These are phyloP conservation scores for Salvia hispanica DNA, from an alignment of 257 asterid species.

Conservation along the genomic window DNA sequence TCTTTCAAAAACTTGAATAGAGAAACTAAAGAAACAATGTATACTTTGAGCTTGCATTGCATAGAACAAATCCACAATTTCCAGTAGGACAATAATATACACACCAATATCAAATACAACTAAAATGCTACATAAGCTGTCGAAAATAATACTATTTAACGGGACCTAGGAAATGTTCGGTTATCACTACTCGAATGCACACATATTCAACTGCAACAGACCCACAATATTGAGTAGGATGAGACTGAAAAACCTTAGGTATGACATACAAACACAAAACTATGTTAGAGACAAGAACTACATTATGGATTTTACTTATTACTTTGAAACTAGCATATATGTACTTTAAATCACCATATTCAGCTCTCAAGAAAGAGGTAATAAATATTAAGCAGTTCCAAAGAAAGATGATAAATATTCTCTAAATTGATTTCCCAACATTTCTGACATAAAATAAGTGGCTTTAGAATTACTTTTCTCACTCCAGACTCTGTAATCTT, in stretches of 20 bases:
- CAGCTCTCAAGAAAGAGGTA: background rate
- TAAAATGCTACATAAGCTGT: too few species aligned
- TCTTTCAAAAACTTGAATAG: too few species aligned
- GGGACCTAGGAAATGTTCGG: too few species aligned
- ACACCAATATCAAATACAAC: too few species aligned
- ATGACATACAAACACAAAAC: background rate
- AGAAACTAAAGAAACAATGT: too few species aligned
- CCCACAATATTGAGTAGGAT: background rate
- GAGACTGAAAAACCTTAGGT: background rate
- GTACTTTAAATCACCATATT: background rate
- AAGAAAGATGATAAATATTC: background rate
- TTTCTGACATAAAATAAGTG: background rate
- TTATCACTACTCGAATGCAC: too few species aligned
- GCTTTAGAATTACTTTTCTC: background rate
- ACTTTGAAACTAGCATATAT: constrained; percentile 24
- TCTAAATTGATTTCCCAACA: background rate
- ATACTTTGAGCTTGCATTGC: too few species aligned
- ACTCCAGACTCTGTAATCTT: constrained; percentile 4
- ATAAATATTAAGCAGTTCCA: background rate
- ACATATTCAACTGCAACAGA: background rate
- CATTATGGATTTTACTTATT: constrained; percentile 19
- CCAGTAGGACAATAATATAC: background rate
- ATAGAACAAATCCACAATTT: background rate
- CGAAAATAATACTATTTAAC: too few species aligned
- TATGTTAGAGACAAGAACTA: background rate